These are phyloP conservation scores for Penicillium taxi DNA, from an alignment of 495 filamentous ascomycete species.

Conservation along the genomic window DNA sequence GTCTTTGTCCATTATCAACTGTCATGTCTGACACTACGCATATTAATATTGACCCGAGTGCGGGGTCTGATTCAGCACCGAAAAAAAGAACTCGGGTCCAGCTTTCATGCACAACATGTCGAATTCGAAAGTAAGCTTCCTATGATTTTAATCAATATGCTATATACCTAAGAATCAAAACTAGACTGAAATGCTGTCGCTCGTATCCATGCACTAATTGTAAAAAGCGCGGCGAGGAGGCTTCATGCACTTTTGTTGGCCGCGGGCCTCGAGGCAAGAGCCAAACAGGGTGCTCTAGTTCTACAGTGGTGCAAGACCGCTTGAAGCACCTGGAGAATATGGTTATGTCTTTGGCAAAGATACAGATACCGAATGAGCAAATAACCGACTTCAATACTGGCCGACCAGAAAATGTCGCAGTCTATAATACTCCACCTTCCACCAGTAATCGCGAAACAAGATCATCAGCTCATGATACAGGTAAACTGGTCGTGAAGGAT, in stretches of 20 bases:
- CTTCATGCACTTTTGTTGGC: conserved; percentile 36
- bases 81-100: conserved; percentile 47
- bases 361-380: conserved; percentile 19
- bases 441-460: conserved; percentile 62
- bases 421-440: conserved; percentile 32
- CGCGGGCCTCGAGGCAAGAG: conserved; percentile 29
- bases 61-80: conserved; percentile 7
- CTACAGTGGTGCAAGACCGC: conserved; percentile 38
- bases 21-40: conserved; percentile 10
- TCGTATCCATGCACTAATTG: conserved; percentile 45
- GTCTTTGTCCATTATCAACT: background rate
- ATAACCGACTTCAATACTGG: conserved; percentile 8
- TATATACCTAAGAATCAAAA: too few species aligned
- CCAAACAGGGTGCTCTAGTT: conserved; percentile 25
- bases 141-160: background rate
- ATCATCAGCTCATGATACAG: conserved; percentile 25
- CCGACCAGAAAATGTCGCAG: background rate
- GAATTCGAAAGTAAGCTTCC: conserved; percentile 41
- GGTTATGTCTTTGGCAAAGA: conserved; percentile 39
- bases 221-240: conserved; percentile 36
- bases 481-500: conserved; percentile 60
- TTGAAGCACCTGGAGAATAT: conserved; percentile 47
- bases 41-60: conserved; percentile 7
- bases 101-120: conserved; percentile 47
- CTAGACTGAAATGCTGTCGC: conserved; percentile 48